These are phyloP conservation scores for Rhodotorula diobovata DNA, from an alignment of 768 basidiomycete genomes.

Conservation along the genomic window DNA sequence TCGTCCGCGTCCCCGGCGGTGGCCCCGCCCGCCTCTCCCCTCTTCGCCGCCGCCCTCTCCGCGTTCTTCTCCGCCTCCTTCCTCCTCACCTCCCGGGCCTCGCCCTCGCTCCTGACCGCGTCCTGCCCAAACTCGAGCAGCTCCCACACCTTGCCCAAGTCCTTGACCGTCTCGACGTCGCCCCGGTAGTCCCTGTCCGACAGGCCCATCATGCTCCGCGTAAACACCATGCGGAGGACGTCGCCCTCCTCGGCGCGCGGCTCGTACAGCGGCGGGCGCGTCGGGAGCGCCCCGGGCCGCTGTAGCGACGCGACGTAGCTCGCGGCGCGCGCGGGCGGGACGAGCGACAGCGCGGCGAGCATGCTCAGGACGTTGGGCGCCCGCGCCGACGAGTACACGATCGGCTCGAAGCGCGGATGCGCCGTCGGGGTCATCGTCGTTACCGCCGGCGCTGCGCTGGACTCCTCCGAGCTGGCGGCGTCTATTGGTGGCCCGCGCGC, in stretches of 20 bases:
- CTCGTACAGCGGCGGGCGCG: neutral
- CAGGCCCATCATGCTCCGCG: constrained; percentile 37
- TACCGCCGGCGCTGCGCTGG: no score
- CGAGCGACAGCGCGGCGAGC: constrained; percentile 27
- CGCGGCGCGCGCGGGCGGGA: constrained; percentile 7
- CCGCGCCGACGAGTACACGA: constrained; percentile 37
- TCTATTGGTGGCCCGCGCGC: neutral
- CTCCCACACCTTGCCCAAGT: constrained; percentile 34
- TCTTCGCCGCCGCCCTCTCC: neutral
- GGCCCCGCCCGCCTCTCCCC: no score
- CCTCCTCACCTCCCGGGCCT: neutral
- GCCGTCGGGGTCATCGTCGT: neutral
- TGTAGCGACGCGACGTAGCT: neutral
- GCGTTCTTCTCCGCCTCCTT: neutral
- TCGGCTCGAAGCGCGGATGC: neutral
- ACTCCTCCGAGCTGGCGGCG: no score
- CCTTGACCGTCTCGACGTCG: constrained; percentile 38
- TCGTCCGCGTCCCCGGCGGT: no score
- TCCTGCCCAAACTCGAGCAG: constrained; percentile 5
- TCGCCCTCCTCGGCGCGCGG: constrained; percentile 10
- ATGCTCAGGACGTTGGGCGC: constrained; percentile 34
- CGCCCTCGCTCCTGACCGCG: constrained; percentile 20
- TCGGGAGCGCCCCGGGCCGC: neutral
- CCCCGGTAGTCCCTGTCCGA: constrained; percentile 12
- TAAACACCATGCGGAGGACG: constrained; percentile 27